phyloP scores from a whole-genome alignment of 2,329 filamentous ascomycete species.

The Coniochaeta sp. region DNA sequence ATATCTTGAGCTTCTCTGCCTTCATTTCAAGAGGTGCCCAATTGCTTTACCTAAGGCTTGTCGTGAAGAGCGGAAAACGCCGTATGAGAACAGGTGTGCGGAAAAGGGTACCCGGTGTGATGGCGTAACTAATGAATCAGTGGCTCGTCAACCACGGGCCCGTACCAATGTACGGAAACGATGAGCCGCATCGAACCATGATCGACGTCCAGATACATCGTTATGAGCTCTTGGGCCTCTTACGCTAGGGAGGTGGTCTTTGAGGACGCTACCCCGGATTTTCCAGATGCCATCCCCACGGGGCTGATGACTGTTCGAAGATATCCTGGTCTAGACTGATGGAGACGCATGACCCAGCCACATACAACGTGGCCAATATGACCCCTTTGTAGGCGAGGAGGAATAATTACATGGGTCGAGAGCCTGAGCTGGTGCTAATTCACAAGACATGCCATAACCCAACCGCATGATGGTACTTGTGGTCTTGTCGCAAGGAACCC shows the following conservation, averaged over 20 bases:
- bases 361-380: not conserved
- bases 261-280: not conserved
- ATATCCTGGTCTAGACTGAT: not conserved
- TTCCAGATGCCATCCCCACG: not conserved
- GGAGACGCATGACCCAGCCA: not conserved
- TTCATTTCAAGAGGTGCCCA: not conserved
- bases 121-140: not conserved
- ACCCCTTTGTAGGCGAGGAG: not conserved
- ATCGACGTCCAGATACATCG: not conserved
- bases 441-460: not conserved
- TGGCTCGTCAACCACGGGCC: not conserved
- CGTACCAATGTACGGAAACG: not conserved
- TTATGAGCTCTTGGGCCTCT: not conserved
- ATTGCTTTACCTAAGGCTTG: not conserved
- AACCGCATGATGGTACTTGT: too few species aligned
- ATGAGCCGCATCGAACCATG: not conserved
- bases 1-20: not conserved
- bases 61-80: not conserved
- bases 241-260: not conserved
- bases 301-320: not conserved
- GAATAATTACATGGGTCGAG: not conserved
- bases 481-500: not conserved
- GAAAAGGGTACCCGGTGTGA: not conserved
- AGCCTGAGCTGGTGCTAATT: not conserved
- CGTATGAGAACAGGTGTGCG: not conserved